These are phyloP conservation scores for Aquilaria agallochum DNA, from an alignment of 441 rosid species.

Conservation along the genomic window DNA sequence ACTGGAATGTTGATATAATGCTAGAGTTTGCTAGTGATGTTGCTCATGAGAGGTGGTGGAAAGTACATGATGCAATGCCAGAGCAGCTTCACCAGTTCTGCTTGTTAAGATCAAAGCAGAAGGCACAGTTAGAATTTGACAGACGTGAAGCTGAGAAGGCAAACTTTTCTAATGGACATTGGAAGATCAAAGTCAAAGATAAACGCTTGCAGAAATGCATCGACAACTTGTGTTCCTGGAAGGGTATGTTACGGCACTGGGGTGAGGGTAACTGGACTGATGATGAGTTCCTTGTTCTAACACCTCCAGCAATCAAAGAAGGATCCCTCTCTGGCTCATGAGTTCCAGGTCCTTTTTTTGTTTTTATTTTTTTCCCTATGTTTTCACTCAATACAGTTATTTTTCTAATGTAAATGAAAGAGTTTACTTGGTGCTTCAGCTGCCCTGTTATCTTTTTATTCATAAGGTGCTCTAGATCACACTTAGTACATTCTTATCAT, in stretches of 20 bases:
- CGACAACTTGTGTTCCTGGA: constrained; percentile 77
- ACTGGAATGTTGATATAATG: constrained; percentile 73
- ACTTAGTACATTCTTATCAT: too few species aligned
- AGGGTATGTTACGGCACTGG: constrained; percentile 84
- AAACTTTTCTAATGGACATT: constrained; percentile 65
- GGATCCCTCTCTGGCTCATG: constrained; percentile 33
- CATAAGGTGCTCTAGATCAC: constrained; percentile 9
- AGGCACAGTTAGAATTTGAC: constrained; percentile 81
- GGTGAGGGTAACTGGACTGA: constrained; percentile 86
- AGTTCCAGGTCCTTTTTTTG: background rate
- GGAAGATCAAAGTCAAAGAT: constrained; percentile 56
- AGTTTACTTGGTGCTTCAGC: constrained; percentile 4
- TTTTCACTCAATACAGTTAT: background rate
- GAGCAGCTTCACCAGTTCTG: constrained; percentile 72
- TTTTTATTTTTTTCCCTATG: background rate
- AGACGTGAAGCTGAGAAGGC: constrained; percentile 68
- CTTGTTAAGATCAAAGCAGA: constrained; percentile 67
- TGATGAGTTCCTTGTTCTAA: constrained; percentile 40
- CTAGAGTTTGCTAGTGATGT: constrained; percentile 80
- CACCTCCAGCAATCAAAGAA: constrained; percentile 66
- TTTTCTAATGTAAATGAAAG: background rate
- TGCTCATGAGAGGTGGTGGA: constrained; percentile 90
- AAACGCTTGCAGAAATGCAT: constrained; percentile 54
- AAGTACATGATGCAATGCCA: constrained; percentile 87
- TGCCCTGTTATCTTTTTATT: background rate